A percentile compares a stretch with the other conserved stretches of the same genome.
Evolutionary conservation across 2,329 filamentous ascomycete species (phyloP).

Genomic region (Clathrospora elynae): DNA sequence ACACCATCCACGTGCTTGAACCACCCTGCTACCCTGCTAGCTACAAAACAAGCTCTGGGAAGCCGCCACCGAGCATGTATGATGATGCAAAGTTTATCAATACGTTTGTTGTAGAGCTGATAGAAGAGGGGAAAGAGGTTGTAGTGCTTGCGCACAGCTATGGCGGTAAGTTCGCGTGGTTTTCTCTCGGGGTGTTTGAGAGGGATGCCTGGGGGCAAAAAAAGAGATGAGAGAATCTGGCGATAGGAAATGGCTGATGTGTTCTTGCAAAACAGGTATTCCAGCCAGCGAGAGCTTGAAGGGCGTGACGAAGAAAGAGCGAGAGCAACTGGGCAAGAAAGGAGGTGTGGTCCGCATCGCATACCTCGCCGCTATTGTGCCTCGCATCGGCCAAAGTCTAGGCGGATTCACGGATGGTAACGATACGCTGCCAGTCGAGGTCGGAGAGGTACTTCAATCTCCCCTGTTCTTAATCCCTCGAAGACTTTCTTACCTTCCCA

Average conservation of each 20-base stretch:
- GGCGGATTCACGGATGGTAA: slow-evolving; percentile 7
- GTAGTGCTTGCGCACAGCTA: slow-evolving; percentile 49
- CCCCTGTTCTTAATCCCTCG: neutral
- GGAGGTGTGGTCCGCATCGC: slow-evolving; percentile 38
- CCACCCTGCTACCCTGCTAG: slow-evolving; percentile 19
- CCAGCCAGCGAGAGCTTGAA: slow-evolving; percentile 37
- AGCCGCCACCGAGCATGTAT: slow-evolving; percentile 24
- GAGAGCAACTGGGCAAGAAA: slow-evolving; percentile 32
- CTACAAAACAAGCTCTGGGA: slow-evolving; percentile 8
- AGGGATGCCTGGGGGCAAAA: too few relatives aligned
- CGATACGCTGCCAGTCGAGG: too few relatives aligned
- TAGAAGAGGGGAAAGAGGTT: slow-evolving; percentile 44
- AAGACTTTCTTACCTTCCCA: too few relatives aligned
- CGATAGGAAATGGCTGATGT: neutral
- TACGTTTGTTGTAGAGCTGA: slow-evolving; percentile 24
- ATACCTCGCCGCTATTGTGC: slow-evolving; percentile 29
- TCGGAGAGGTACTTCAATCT: slow-evolving; percentile 1
- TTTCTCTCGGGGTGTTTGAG: neutral
- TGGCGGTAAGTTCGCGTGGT: slow-evolving; percentile 29
- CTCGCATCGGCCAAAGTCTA: slow-evolving; percentile 17
- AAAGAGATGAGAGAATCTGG: neutral
- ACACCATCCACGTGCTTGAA: slow-evolving; percentile 20
- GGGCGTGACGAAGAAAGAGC: slow-evolving; percentile 34
- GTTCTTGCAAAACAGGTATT: slow-evolving; percentile 10
- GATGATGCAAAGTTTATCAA: slow-evolving; percentile 42